A percentile compares a stretch with the other conserved stretches of the same genome.
Evolutionary conservation across 805 yeast species (phyloP).

Genomic region (Yamadazyma philogaea): DNA sequence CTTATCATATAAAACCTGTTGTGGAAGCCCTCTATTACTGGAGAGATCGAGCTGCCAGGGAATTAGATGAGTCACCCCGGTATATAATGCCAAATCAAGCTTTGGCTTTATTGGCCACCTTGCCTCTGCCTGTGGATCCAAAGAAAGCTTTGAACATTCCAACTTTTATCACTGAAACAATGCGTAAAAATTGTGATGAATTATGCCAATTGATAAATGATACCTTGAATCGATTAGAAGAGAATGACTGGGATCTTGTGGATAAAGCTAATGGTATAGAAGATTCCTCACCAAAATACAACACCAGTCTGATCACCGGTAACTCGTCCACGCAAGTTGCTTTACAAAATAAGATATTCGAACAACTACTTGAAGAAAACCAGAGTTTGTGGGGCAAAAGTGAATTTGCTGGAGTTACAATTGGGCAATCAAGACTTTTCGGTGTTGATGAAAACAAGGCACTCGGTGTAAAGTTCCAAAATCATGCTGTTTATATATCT

Average conservation of each 20-base stretch:
- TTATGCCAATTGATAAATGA: slow-evolving; percentile 56
- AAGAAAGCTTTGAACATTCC: slow-evolving; percentile 50
- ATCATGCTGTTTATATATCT: slow-evolving; percentile 15
- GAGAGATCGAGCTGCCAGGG: slow-evolving; percentile 78
- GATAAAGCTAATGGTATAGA: slow-evolving; percentile 22
- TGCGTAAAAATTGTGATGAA: slow-evolving; percentile 55
- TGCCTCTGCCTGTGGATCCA: slow-evolving; percentile 53
- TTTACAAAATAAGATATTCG: slow-evolving; percentile 9
- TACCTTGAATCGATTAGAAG: slow-evolving; percentile 31
- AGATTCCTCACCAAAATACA: not conserved
- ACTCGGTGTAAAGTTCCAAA: slow-evolving; percentile 16
- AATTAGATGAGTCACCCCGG: slow-evolving; percentile 78
- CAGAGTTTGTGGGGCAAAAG: slow-evolving; percentile 10
- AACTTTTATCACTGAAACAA: slow-evolving; percentile 48
- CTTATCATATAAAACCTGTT: slow-evolving; percentile 49
- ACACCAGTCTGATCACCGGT: not conserved
- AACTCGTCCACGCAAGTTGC: slow-evolving; percentile 4
- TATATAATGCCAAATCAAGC: slow-evolving; percentile 81
- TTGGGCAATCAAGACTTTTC: slow-evolving; percentile 17
- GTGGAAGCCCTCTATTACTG: slow-evolving; percentile 66
- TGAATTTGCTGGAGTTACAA: not conserved
- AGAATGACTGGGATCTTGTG: slow-evolving; percentile 36
- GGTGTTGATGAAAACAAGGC: slow-evolving; percentile 15
- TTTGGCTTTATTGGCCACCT: slow-evolving; percentile 56
- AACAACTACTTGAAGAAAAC: slow-evolving; percentile 13